Conservation (phyloP, 1,139 yeast genomes). For the Zygoascus hellenicus region DNA sequence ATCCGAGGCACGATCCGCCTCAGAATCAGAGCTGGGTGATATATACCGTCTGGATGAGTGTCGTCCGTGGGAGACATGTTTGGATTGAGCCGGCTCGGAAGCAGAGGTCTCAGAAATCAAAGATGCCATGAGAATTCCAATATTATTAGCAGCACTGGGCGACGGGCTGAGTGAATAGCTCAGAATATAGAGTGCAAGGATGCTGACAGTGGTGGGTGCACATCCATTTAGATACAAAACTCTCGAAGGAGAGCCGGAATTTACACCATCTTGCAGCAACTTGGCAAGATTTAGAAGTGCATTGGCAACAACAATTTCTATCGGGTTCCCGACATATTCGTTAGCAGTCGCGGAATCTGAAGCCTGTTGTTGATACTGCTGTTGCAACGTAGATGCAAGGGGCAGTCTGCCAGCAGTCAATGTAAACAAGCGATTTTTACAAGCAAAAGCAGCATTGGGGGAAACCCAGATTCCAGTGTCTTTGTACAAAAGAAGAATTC, state of each 20-base stretch:
- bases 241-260: constrained; percentile 27
- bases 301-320: constrained; percentile 25
- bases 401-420: constrained; percentile 1
- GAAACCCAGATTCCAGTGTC: neutral
- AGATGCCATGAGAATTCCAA: constrained; percentile 32
- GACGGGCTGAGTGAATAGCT: constrained; percentile 31
- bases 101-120: constrained; percentile 6
- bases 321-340: neutral
- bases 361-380: neutral
- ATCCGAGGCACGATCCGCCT: neutral
- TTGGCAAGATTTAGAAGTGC: constrained; percentile 33
- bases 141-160: constrained; percentile 34
- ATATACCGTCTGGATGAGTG: no score
- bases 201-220: constrained; percentile 29
- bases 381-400: neutral
- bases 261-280: constrained; percentile 33
- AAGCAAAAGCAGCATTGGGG: constrained; percentile 1
- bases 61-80: no score
- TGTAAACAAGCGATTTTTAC: constrained; percentile 5
- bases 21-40: neutral
- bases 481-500: neutral
- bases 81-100: neutral
- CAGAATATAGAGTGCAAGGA: constrained; percentile 29
- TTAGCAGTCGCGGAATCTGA: neutral
- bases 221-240: constrained; percentile 28